Conservation (phyloP, 805 yeast species). For the Ogataea saltuana region DNA sequence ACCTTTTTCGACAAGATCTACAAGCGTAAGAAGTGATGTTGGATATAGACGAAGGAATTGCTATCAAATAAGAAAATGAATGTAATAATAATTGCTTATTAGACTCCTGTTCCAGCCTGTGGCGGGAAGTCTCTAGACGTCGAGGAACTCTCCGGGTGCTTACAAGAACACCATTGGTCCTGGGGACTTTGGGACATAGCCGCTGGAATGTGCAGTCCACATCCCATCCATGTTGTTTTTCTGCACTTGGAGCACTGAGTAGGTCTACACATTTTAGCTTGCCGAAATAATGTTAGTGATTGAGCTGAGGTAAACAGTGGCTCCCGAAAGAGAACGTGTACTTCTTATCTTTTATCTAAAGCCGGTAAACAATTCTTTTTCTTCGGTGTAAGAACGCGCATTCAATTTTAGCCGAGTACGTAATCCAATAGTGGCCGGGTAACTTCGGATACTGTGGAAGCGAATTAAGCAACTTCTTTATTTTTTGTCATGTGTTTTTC, state of each 20-base stretch:
- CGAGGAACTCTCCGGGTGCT: slow-evolving; percentile 28
- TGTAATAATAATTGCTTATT: slow-evolving; percentile 41
- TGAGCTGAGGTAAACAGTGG: not conserved
- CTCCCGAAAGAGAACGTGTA: no score
- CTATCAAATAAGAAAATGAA: no score
- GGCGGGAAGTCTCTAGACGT: slow-evolving; percentile 39
- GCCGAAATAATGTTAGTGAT: not conserved
- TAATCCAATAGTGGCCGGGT: not conserved
- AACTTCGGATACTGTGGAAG: no score
- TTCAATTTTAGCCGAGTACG: no score
- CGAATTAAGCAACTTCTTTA: no score
- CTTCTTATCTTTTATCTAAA: no score
- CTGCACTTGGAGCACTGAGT: slow-evolving; percentile 36
- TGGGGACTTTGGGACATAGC: slow-evolving; percentile 41
- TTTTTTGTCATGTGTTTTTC: slow-evolving; percentile 21
- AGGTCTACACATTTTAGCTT: slow-evolving; percentile 39
- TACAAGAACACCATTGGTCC: slow-evolving; percentile 40
- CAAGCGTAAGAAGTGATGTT: slow-evolving; percentile 91
- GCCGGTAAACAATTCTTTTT: no score
- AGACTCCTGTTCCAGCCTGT: slow-evolving; percentile 36
- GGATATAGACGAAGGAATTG: no score
- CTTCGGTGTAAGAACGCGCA: no score
- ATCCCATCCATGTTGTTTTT: slow-evolving; percentile 43
- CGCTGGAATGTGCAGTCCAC: slow-evolving; percentile 44
- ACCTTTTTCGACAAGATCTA: slow-evolving; percentile 87